phyloP scores from a whole-genome alignment of 805 yeast species.

The Hanseniaspora jakobsenii region DNA sequence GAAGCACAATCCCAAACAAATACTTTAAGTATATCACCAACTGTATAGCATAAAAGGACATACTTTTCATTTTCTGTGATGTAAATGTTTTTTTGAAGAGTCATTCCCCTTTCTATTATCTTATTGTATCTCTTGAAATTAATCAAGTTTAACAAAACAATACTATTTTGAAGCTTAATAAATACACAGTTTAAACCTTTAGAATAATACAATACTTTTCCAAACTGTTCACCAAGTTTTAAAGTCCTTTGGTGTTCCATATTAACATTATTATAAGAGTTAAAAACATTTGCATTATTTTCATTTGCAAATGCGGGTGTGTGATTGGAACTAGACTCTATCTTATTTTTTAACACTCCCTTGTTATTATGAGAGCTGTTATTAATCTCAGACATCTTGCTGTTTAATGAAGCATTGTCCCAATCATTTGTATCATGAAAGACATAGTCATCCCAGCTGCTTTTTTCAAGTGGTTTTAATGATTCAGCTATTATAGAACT shows the following conservation, averaged over 20 bases:
- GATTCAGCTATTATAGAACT: not conserved
- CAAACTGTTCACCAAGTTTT: too few species aligned
- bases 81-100: not conserved
- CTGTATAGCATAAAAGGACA: slow-evolving; percentile 4
- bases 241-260: too few species aligned
- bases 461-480: not conserved
- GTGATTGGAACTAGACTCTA: too few species aligned
- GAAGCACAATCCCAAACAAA: slow-evolving; percentile 5
- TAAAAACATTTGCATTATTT: too few species aligned
- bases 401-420: too few species aligned
- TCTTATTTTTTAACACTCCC: too few species aligned
- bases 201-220: not conserved
- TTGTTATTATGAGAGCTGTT: too few species aligned
- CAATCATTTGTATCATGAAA: too few species aligned
- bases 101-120: slow-evolving; percentile 6
- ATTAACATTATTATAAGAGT: too few species aligned
- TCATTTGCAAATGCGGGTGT: too few species aligned
- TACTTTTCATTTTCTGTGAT: slow-evolving; percentile 2
- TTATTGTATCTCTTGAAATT: slow-evolving; percentile 10
- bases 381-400: too few species aligned
- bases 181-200: slow-evolving; percentile 4
- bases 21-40: not conserved
- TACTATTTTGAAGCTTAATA: slow-evolving; percentile 2
- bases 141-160: slow-evolving; percentile 1
- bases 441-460: too few species aligned